These are phyloP conservation scores for Pichia sp. DNA, from an alignment of 1,139 yeast species.

Conservation along the genomic window DNA sequence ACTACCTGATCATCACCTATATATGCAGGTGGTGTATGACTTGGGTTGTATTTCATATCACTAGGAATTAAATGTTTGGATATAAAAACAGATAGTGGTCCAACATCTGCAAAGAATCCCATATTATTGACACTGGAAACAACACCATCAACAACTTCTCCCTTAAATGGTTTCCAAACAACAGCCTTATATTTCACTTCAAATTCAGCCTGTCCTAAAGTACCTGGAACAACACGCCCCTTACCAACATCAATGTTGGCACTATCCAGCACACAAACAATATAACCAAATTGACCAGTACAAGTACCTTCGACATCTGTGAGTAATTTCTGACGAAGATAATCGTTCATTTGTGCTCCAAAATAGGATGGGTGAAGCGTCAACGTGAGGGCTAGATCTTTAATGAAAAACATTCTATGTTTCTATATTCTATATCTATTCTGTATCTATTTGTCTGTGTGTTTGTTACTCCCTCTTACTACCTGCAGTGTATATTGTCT, in stretches of 20 bases:
- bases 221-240: conserved; percentile 83
- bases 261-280: conserved; percentile 91
- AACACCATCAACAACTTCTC: conserved; percentile 95
- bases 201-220: conserved; percentile 88
- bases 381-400: conserved; percentile 84
- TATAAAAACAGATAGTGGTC: conserved; percentile 91
- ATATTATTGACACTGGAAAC: conserved; percentile 91
- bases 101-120: conserved; percentile 98
- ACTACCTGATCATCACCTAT: conserved; percentile 92
- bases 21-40: conserved; percentile 98
- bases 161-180: conserved; percentile 97
- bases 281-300: conserved; percentile 97
- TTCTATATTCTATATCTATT: neutral
- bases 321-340: conserved; percentile 76
- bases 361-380: conserved; percentile 95
- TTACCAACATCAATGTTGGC: conserved; percentile 93
- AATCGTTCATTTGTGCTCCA: conserved; percentile 97
- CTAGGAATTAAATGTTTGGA: conserved; percentile 92
- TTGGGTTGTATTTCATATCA: conserved; percentile 89
- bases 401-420: conserved; percentile 35
- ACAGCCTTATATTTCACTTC: conserved; percentile 95
- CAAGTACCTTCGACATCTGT: conserved; percentile 98
- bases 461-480: neutral
- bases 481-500: too few species aligned
- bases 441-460: neutral